Base-by-base conservation (phyloP, 805 yeast species). In the Lachancea mirantina region DNA sequence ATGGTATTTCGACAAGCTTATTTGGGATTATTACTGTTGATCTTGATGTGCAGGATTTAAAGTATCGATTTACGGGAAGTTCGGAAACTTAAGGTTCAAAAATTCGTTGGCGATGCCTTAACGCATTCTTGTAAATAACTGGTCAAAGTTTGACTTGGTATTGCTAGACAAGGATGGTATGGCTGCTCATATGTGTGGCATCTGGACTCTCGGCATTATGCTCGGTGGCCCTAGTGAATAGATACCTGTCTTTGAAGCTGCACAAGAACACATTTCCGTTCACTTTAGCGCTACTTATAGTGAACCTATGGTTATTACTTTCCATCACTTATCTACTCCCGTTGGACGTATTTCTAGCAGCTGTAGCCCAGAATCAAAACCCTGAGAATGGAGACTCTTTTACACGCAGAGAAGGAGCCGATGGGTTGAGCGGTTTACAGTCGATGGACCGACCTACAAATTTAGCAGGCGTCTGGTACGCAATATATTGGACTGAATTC, bases 401-500 rank as follows among this genome's bases (percentile, higher is more conserved):
- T n/a, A n/a, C n/a, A n/a, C n/a, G n/a, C n/a, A n/a, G n/a, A n/a
- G n/a, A n/a, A n/a, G n/a, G n/a, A n/a, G n/a, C n/a, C n/a, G n/a
- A n/a, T n/a, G n/a, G n/a, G n/a, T n/a, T n/a, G n/a, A n/a, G n/a
- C n/a, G n/a, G n/a, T n/a, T n/a, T n/a, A n/a, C n/a, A n/a, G n/a
- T n/a, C n/a, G n/a, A n/a, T n/a, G 9, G 11, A 14, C n/a, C n/a
- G 32, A 5, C 6, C 17, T 5, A 14, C 38, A 19, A 39, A 41
- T 24, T 41, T 46, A 19, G 37, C 43, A 15, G 11, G 39, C 6
- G 25, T 45, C 6, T 55, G 61, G 61, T 25, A 43, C 11, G 16
- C 41, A 9, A 43, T 55, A 4, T 56, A 55, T 34, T 53, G 56
- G 57, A 25, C 41, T 5, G 55, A 56, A 34, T 56, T 55, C 27